phyloP scores from a whole-genome alignment of 345 rosid genomes.

The Aurinia saxatilis region DNA sequence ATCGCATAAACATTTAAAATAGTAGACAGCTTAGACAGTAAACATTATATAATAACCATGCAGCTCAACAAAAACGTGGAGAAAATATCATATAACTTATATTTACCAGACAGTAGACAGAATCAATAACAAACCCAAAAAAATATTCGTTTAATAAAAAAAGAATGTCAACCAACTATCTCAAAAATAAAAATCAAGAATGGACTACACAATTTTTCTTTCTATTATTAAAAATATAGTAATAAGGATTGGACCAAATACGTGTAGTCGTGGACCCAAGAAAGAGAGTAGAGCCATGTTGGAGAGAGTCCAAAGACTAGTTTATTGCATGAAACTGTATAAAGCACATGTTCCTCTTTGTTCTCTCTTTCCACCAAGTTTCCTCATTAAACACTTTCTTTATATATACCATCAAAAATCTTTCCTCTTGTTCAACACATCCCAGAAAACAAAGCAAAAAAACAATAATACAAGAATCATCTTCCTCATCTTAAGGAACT shows the following conservation, averaged over 20 bases:
- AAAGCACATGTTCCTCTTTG: conserved; percentile 27
- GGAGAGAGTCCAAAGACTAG: background rate
- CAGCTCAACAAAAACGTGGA: conserved; percentile 2
- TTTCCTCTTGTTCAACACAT: conserved; percentile 15
- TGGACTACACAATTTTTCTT: background rate
- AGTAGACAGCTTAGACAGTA: too few relatives aligned
- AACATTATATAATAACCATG: background rate
- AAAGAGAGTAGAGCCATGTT: too few relatives aligned
- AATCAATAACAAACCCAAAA: background rate
- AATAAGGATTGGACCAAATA: conserved; percentile 16
- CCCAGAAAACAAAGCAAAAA: background rate
- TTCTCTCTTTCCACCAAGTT: conserved; percentile 32
- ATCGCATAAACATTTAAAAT: too few relatives aligned
- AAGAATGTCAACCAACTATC: conserved; percentile 8
- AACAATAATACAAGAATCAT: conserved; percentile 9
- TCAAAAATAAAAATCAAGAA: background rate
- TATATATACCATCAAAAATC: conserved; percentile 21
- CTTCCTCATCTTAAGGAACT: conserved; percentile 9
- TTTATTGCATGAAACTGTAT: conserved; percentile 25
- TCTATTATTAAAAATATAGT: too few relatives aligned
- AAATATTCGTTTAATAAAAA: background rate
- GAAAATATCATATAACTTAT: background rate
- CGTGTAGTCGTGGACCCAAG: conserved; percentile 26
- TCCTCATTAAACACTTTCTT: conserved; percentile 22
- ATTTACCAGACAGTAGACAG: background rate